These are phyloP conservation scores for Colletotrichum musicola DNA, from an alignment of 2,329 filamentous ascomycete species.

Conservation along the genomic window DNA sequence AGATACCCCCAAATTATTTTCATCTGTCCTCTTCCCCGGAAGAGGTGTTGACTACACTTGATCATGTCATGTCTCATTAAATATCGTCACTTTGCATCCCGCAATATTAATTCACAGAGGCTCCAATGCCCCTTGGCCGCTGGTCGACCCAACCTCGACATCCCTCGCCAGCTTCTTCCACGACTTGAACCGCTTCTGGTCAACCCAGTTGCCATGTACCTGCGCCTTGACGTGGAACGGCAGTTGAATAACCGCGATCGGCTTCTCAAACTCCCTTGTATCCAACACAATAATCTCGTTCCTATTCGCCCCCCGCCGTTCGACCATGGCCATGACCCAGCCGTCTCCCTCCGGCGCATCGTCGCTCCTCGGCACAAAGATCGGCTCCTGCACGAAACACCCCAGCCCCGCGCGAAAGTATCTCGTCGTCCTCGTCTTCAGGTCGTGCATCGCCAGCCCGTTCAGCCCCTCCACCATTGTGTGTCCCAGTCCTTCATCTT, in stretches of 20 bases:
- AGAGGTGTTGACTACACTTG: too few species aligned
- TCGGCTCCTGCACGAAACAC: conserved; percentile 55
- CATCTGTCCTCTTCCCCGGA: too few species aligned
- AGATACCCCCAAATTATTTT: conserved; percentile 12
- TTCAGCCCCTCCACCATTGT: conserved; percentile 25
- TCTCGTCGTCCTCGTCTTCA: conserved; percentile 37
- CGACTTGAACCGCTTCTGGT: conserved; percentile 44
- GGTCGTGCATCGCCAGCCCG: conserved; percentile 28
- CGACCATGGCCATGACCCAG: conserved; percentile 50
- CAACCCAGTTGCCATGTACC: conserved; percentile 51
- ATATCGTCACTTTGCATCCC: too few species aligned
- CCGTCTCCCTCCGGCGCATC: conserved; percentile 53
- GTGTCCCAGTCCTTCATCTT: not conserved
- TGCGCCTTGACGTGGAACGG: conserved; percentile 49
- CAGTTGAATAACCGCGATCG: conserved; percentile 54
- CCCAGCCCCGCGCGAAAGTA: conserved; percentile 46
- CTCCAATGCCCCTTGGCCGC: conserved; percentile 8
- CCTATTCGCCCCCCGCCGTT: conserved; percentile 42
- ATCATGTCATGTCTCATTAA: too few species aligned
- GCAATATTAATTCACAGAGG: not conserved
- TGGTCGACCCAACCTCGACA: not conserved
- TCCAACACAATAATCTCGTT: conserved; percentile 57
- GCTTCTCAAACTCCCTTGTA: conserved; percentile 51
- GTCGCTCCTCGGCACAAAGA: conserved; percentile 53
- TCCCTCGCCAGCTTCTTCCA: conserved; percentile 18